Base-by-base conservation (phyloP, 176 grass and related monocot genomes). In the Carex pumila region DNA sequence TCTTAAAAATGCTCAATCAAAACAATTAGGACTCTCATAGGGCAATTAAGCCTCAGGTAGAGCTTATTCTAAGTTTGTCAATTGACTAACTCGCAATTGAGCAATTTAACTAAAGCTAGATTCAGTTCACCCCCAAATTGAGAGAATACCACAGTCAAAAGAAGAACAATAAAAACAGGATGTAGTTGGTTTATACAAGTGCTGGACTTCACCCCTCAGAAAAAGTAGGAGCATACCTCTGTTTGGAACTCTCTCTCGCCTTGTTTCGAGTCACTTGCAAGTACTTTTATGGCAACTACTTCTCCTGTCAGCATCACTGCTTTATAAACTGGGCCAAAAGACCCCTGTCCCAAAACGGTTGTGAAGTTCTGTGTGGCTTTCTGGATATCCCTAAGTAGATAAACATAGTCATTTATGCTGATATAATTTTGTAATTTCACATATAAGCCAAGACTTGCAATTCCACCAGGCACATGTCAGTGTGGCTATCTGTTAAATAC, bases 211-310 rank as follows among this genome's bases (percentile, higher is more conserved):
- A 77, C 10, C 13, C 14, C 32, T 73, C 37, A 55, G 50, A 59
- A 52, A 10, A 32, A 39, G 58, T n/a, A 54, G 65, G 53, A 65
- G 37, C 14, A 65, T 85, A 95, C 96, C 93, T 99, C 96, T 53
- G 93, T 99, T 60, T 99, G 93, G 61, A 99, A 99, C 83, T 99
- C 93, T 56, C 90, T 90, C 67, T 99, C 96, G 66, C 96, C 96
- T 89, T 99, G 96, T 52, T 79, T 91, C 66, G 96, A 99, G 86
- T 92, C 86, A 65, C 88, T 92, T 66, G 96, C 89, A 82, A 99
- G 96, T 52, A 93, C 91, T 89, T 99, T 99, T 15, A 95, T 85
- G 83, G 93, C 96, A 12, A 99, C 91, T 64, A 94, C 85, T 82
- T 93, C 96, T 56, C 93, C 85, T 36, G 96, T 90, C n/a, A 91